Percentiles rank a stretch among this genome's conserved stretches.
These are phyloP conservation scores for Tulasnella calospora DNA, from an alignment of 768 basidiomycete species.

Conservation along the genomic window DNA sequence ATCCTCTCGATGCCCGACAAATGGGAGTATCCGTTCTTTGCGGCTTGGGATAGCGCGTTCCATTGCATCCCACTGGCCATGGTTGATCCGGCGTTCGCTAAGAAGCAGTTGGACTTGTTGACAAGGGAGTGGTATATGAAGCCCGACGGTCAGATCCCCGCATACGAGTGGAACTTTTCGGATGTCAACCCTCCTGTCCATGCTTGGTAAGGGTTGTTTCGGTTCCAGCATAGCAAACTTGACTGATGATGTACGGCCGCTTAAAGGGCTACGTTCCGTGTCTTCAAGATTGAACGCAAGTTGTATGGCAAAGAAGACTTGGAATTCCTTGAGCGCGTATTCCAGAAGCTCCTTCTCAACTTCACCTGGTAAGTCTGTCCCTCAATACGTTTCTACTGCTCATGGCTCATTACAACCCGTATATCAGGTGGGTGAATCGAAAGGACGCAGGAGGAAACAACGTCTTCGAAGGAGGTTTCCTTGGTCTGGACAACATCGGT, in stretches of 20 bases:
- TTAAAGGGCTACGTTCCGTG: slow-evolving; percentile 85
- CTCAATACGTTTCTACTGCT: slow-evolving; percentile 3
- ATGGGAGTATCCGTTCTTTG: slow-evolving; percentile 99
- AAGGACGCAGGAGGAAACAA: slow-evolving; percentile 94
- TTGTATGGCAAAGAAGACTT: slow-evolving; percentile 86
- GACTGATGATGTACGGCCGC: background rate
- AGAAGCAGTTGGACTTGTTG: slow-evolving; percentile 93
- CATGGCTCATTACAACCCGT: slow-evolving; percentile 40
- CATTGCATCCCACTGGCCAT: slow-evolving; percentile 97
- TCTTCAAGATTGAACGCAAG: slow-evolving; percentile 99
- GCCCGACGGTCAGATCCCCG: slow-evolving; percentile 96
- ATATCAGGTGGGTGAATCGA: slow-evolving; percentile 77
- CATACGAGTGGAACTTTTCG: slow-evolving; percentile 98
- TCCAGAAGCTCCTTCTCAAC: slow-evolving; percentile 94
- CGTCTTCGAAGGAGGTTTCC: slow-evolving; percentile 97
- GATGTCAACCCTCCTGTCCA: slow-evolving; percentile 99
- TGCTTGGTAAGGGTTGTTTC: slow-evolving; percentile 60
- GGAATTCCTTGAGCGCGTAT: slow-evolving; percentile 91
- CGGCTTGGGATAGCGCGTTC: slow-evolving; percentile 98
- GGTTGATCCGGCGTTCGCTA: slow-evolving; percentile 91
- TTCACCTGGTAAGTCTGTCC: slow-evolving; percentile 73
- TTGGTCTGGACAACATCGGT: slow-evolving; percentile 96
- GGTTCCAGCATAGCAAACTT: background rate
- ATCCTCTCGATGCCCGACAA: slow-evolving; percentile 99
- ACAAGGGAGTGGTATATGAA: slow-evolving; percentile 99